Evolutionary conservation across 192 early-diverging fungal species (phyloP), one percentile per base, ranked within the genome.

Genomic region (Backusella morwellensis): DNA sequence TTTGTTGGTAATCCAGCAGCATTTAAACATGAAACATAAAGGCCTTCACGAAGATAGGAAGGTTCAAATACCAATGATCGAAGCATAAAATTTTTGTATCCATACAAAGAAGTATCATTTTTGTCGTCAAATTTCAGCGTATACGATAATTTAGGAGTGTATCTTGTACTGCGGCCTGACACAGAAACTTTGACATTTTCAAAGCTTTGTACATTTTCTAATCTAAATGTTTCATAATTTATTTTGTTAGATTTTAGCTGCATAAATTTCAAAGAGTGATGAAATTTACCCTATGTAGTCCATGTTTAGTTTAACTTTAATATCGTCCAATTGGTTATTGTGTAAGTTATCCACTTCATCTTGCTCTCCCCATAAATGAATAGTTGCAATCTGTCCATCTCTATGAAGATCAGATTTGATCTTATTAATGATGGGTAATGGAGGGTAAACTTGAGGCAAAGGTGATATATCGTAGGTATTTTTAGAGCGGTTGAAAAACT

Each of bases 31-130:
- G 19, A 34, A 17, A 63, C 26, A 66, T 36, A 35, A 11, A 74
- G 29, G 15, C 36, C 21, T 63, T 74, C 73, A 41, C 73, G 73
- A 15, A 74, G 32, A 66, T 74, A 66, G 29, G 73, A 59, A 6
- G 23, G 11, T 23, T 74, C 73, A 56, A 36, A 19, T 66, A 56
- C 73, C n/a, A 74, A 21, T 63, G 73, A 54, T 6, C 73, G 73
- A 19, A 74, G 59, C 56, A 41, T 74, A 21, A 74, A 41, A 4
- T 32, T 56, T 8, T 66, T 56, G 23, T 26, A 74, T 15, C 73
- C 73, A 66, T 59, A 66, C 3, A 74, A n/a, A 15, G 35, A 35
- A 38, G 35, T 17, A 41, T 66, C 56, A 17, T 15, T 17, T 29
- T 74, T 41, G 5, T 66, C 35, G 1, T 41, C 40, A 23, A 70